phyloP scores from a whole-genome alignment of 306 rosid genomes.

The Geum urbanum region DNA sequence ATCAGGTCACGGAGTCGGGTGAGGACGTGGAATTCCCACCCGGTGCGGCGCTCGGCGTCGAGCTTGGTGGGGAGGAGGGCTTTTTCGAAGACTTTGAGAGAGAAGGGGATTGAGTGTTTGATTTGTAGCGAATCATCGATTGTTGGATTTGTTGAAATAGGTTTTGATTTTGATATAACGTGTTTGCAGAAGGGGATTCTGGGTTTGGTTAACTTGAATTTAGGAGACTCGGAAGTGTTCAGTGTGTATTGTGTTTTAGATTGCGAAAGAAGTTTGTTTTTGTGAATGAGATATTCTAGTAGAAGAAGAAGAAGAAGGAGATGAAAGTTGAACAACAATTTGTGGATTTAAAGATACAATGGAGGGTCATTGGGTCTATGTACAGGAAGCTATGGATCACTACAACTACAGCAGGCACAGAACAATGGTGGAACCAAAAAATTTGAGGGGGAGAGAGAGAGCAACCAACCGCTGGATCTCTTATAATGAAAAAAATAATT shows the following conservation, averaged over 20 bases:
- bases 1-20: constrained; percentile 40
- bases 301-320: constrained; percentile 37
- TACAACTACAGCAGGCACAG: constrained; percentile 51
- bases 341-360: constrained; percentile 51
- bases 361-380: constrained; percentile 93
- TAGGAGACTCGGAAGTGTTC: neutral
- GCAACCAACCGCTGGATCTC: too few species aligned
- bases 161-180: neutral
- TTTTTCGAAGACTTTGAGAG: constrained; percentile 77
- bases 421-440: too few species aligned
- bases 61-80: constrained; percentile 45
- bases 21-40: constrained; percentile 74
- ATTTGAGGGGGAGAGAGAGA: too few species aligned
- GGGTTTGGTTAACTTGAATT: constrained; percentile 1
- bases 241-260: constrained; percentile 1
- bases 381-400: constrained; percentile 66
- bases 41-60: constrained; percentile 72
- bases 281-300: constrained; percentile 26
- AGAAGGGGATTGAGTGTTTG: constrained; percentile 29
- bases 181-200: constrained; percentile 1
- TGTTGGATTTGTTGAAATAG: neutral
- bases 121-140: neutral
- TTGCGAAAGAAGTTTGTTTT: constrained; percentile 8
- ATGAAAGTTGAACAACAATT: constrained; percentile 45
- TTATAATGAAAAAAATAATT: too few species aligned